phyloP scores from a whole-genome alignment of 768 basidiomycete species.

The Scleroderma bovista region DNA sequence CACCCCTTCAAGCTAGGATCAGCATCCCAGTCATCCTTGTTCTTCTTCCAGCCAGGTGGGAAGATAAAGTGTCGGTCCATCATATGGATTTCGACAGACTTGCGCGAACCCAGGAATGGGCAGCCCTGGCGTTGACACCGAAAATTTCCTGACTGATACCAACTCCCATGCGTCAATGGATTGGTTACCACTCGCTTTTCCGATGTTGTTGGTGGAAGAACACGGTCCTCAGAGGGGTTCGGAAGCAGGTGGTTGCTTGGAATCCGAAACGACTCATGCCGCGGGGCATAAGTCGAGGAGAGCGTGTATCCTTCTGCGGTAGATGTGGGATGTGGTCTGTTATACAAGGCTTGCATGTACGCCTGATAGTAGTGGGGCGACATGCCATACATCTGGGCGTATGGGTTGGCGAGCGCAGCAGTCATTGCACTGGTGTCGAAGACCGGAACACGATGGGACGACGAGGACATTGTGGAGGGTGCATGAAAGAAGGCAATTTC shows the following conservation, averaged over 20 bases:
- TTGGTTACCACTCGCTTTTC: slow-evolving; percentile 10
- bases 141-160: slow-evolving; percentile 59
- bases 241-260: neutral
- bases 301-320: slow-evolving; percentile 33
- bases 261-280: slow-evolving; percentile 1
- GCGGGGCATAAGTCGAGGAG: slow-evolving; percentile 34
- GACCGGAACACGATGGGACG: slow-evolving; percentile 12
- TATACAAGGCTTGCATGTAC: slow-evolving; percentile 34
- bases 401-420: slow-evolving; percentile 24
- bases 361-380: slow-evolving; percentile 55
- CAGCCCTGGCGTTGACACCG: slow-evolving; percentile 64
- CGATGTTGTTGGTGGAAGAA: slow-evolving; percentile 2
- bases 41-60: slow-evolving; percentile 64
- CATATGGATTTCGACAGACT: slow-evolving; percentile 72
- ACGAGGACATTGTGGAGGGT: neutral
- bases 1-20: slow-evolving; percentile 80
- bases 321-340: slow-evolving; percentile 13
- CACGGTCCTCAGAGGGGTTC: slow-evolving; percentile 1
- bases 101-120: slow-evolving; percentile 60
- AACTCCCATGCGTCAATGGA: slow-evolving; percentile 27
- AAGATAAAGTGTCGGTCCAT: slow-evolving; percentile 89
- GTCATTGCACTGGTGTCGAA: slow-evolving; percentile 23
- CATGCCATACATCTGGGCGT: slow-evolving; percentile 22
- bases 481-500: neutral
- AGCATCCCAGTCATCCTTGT: slow-evolving; percentile 67